Evolutionary conservation across 306 rosid species (phyloP).

Genomic region (Macrotyloma uniflorum): DNA sequence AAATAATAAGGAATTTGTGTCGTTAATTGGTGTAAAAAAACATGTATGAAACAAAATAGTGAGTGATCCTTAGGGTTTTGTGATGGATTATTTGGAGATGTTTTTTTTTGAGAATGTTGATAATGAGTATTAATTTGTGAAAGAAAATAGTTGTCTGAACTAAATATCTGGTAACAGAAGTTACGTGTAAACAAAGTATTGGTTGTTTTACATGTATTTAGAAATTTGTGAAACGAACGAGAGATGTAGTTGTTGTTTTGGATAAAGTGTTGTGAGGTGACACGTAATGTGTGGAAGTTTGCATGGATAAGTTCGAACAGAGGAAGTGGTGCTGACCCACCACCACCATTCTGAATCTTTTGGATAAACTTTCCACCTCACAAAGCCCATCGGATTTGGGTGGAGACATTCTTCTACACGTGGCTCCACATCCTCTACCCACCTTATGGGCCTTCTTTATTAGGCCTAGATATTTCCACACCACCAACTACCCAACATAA

Average conservation of each 20-base stretch:
- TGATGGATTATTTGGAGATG: no score
- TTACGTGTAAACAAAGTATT: not conserved
- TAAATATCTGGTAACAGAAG: not conserved
- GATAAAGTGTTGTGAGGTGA: conserved; percentile 21
- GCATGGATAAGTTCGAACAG: not conserved
- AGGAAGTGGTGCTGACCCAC: conserved; percentile 15
- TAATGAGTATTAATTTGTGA: no score
- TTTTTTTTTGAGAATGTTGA: no score
- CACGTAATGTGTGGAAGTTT: conserved; percentile 11
- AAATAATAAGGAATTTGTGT: no score
- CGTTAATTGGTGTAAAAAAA: no score
- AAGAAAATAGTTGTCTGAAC: no score
- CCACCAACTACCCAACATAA: not conserved
- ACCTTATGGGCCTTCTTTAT: not conserved
- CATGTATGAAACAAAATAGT: no score
- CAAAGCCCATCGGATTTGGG: conserved; percentile 26
- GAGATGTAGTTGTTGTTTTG: not conserved
- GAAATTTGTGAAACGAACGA: not conserved
- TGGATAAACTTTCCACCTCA: conserved; percentile 44
- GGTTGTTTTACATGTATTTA: not conserved
- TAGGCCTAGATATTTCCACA: not conserved
- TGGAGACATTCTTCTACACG: conserved; percentile 37
- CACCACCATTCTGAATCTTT: not conserved
- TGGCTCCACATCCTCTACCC: conserved; percentile 8
- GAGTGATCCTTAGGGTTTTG: no score